Conservation (phyloP, 306 rosid genomes). For the Biancaea sappan region DNA sequence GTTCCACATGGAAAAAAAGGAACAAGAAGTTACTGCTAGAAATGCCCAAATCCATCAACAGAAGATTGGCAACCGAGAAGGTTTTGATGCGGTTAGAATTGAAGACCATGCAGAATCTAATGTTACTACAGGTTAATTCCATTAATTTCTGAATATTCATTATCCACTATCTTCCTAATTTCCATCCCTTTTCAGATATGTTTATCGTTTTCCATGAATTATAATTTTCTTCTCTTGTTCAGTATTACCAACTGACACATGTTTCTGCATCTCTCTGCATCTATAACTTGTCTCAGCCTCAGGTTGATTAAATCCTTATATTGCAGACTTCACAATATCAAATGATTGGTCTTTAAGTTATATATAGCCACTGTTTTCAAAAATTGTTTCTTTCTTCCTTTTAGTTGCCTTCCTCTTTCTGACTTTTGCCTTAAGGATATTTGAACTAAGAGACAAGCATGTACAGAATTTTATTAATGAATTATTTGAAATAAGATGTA, state of each 20-base stretch:
- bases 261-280: neutral
- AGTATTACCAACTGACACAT: neutral
- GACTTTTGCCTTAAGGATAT: neutral
- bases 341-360: conserved; percentile 7
- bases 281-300: neutral
- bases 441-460: neutral
- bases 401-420: neutral
- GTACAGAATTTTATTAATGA: neutral
- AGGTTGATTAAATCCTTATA: neutral
- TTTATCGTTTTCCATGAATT: neutral
- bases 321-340: neutral
- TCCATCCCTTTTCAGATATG: conserved; percentile 3
- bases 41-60: conserved; percentile 80
- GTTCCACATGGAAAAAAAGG: conserved; percentile 81
- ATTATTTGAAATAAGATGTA: neutral
- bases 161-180: conserved; percentile 17
- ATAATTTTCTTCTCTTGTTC: conserved; percentile 2
- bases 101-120: conserved; percentile 56
- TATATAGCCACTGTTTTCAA: neutral
- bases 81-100: conserved; percentile 35
- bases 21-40: conserved; percentile 78
- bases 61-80: conserved; percentile 53
- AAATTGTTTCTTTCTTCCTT: neutral
- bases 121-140: conserved; percentile 56
- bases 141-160: conserved; percentile 16